These are phyloP conservation scores for Dispira parvispora DNA, from an alignment of 192 early-diverging fungal species.

Conservation along the genomic window DNA sequence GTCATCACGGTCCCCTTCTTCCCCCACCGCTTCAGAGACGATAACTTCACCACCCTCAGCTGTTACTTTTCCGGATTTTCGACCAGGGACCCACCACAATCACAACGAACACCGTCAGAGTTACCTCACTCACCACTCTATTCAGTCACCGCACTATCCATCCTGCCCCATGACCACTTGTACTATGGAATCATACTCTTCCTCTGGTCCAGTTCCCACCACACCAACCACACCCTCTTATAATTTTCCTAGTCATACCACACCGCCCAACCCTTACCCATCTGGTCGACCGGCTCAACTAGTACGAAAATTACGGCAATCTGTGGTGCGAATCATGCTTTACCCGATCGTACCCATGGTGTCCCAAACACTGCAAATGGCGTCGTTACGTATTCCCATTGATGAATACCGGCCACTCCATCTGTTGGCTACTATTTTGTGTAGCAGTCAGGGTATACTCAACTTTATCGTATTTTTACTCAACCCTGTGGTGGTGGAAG, in stretches of 20 bases:
- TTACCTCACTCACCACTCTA: too few relatives aligned
- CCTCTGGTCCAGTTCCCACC: not conserved
- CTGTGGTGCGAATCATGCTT: slow-evolving; percentile 7
- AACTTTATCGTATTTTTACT: slow-evolving; percentile 10
- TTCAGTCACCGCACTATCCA: too few relatives aligned
- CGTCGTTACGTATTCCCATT: not conserved
- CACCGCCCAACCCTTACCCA: not conserved
- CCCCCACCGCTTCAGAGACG: not conserved
- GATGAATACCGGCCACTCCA: slow-evolving; percentile 1
- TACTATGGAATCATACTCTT: not conserved
- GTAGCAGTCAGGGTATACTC: slow-evolving; percentile 9
- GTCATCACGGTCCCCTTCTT: not conserved
- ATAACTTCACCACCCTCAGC: too few relatives aligned
- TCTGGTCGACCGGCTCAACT: not conserved
- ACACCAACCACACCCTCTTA: not conserved
- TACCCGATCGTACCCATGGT: slow-evolving; percentile 9
- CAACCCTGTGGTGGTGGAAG: slow-evolving; percentile 5
- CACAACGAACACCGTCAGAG: not conserved
- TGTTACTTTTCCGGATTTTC: not conserved
- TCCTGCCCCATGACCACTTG: not conserved
- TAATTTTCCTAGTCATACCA: too few relatives aligned
- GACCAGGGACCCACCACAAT: not conserved
- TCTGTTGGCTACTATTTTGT: slow-evolving; percentile 6
- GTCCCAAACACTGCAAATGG: slow-evolving; percentile 8
- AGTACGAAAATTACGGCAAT: slow-evolving; percentile 7